Base-by-base conservation (phyloP, 1,284 basidiomycete species). In the Apiotrichum gracile region DNA sequence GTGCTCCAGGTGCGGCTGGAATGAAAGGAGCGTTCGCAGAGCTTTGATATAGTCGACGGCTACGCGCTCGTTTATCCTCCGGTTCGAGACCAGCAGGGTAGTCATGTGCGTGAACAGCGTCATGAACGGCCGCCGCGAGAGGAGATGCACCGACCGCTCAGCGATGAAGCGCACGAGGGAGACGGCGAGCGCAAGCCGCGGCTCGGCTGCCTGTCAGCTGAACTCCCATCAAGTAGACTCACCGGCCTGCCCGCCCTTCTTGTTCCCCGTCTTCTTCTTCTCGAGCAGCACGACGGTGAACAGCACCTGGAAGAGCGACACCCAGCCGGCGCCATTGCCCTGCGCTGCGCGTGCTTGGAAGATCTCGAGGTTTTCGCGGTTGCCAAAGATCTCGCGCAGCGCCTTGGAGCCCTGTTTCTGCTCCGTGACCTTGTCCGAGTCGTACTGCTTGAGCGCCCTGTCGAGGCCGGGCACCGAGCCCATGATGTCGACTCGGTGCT, bases 41-140 rank as follows among this genome's bases (percentile, higher is more conserved):
- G 87, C 80, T 68, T 93, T 91, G 55, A 86, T 78, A 68, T 91
- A 96, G 68, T 91, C 84, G 55, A 89, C 73, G 3, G 87, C 83
- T 6, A 91, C 79, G 0, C 84, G 83, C 8, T 78, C 66, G 48
- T 86, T 80, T 10, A 94, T 77, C 17, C 57, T 63, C 25, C 80
- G 79, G 13, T 79, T 74, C 60, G 83, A 69, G 13, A 83, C 77
- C 54, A 91, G 79, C 54, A 81, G 81, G 52, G 84, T 81, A 5
- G 79, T 74, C 49, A 96, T 77, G 68, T 92, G 88, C 5, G 78
- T 77, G 47, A 89, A 74, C 34, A 93, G 43, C 2, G 57, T 50
- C 3, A 66, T 25, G 34, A 73, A 61, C 1, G 71, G 61, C 33
- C 61, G 64, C 29, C 64, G 55, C 2, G 61, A 56, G 9, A 73